Evolutionary conservation across 805 yeast genomes (phyloP), one percentile per base, ranked within the genome.

Genomic region (Saccharomyces jurei): DNA sequence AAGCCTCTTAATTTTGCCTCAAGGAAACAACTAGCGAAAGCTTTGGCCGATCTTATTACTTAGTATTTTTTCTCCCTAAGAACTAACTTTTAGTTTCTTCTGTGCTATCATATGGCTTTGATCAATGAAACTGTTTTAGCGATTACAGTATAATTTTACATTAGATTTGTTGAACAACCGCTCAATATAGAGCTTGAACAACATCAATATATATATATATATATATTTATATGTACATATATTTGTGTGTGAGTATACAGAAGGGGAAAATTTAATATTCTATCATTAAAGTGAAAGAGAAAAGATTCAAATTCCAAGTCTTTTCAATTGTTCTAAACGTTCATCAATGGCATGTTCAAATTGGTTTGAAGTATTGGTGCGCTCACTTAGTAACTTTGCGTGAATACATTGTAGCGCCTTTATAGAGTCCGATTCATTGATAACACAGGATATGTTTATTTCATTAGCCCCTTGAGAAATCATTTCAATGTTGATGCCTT

Each of bases 401-500:
- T 94, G 99, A 55, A 94, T 83, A 4, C 90, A 86, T 67, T 83
- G 83, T 60, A 94, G 77, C 3, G 98, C 98, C 69, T 87, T 87
- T 30, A 89, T 73, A 13, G 95, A 84, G 66, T 94, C 94, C 54
- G 75, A 74, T 60, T 87, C 89, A 59, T 87, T 87, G 58, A 94
- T 89, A 52, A 94, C 99, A 60, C 97, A 95, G 32, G 96, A 87
- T 52, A 94, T 94, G 70, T 94, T 94, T 66, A 94, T 94, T 73
- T 94, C 99, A 66, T 92, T 92, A 21, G 98, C 97, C 64, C 99
- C 99, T 78, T 94, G 99, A 55, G 90, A 82, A 72, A 94, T 94
- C 99, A 94, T 94, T 72, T 94, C 99, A 63, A 94, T 89, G 73
- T 94, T 94, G 67, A 94, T 86, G 49, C 81, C 81, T 64, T 92